Base-by-base conservation (phyloP, 306 rosid genomes). In the Quercus glauca region DNA sequence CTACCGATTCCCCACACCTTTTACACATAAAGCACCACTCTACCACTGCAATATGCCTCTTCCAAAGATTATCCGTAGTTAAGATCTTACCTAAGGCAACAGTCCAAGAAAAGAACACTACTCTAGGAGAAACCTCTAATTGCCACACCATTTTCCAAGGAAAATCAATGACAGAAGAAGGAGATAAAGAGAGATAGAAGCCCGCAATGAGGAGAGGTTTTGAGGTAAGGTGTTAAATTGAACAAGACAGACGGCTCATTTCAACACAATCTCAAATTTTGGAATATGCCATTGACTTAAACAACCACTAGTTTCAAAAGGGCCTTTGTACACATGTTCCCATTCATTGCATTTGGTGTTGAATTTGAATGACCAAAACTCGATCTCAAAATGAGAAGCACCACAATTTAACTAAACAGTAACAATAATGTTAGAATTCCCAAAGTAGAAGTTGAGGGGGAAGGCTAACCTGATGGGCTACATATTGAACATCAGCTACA, bases 401-500 rank as follows among this genome's bases (percentile, higher is more conserved):
- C 72, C 26, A 9, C 17, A 35, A 18, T 31, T 5, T 23, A 67
- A 67, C 72, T 33, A 67, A 35, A 35, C 53, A 28, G 17, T 67
- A 33, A 35, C 25, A 35, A 19, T 19, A 67, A 33, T 21, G 9
- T 31, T 25, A 71, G 31, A 73, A 76, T 76, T 72, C 9, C n/a
- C 45, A 55, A 45, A 55, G 67, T 49, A 41, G 26, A 81, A 19
- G 77, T 76, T 35, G 72, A 64, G 78, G 53, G 64, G 73, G 73
- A 79, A 76, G 74, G 76, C 52, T 82, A 74, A 95, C 99, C 99
- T 95, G 99, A 82, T 92, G 99, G 80, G 99, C 99, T 43, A 95
- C 97, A 85, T 95, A 95, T 84, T 95, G 92, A 76, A 95, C 99
- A 90, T 95, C 99, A 71, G 99, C 99, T 64, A 95, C 97, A 76